These are phyloP conservation scores for Schizosaccharomyces cryophilus DNA, from an alignment of 805 yeast species.

Conservation along the genomic window DNA sequence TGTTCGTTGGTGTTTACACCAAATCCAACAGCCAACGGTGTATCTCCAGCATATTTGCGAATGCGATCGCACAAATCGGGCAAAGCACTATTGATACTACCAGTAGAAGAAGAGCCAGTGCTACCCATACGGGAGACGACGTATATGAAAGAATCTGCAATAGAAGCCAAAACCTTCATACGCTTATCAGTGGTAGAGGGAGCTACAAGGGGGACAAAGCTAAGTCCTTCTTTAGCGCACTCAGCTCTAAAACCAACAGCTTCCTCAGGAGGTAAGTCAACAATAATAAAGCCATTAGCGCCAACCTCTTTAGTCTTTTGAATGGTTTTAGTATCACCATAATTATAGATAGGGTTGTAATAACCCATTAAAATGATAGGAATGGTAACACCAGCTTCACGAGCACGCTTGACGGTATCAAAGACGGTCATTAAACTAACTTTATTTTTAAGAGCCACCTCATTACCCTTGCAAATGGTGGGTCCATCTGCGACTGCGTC, in stretches of 20 bases:
- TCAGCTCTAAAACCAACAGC: slow-evolving; percentile 63
- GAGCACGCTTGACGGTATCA: slow-evolving; percentile 48
- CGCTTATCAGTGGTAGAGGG: slow-evolving; percentile 90
- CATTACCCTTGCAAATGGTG: slow-evolving; percentile 71
- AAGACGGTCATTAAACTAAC: slow-evolving; percentile 45
- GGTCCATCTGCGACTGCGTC: slow-evolving; percentile 99
- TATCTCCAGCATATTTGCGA: slow-evolving; percentile 45
- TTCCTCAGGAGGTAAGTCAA: slow-evolving; percentile 95
- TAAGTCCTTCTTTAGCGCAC: slow-evolving; percentile 37
- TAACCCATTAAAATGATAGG: slow-evolving; percentile 94
- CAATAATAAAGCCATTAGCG: slow-evolving; percentile 82
- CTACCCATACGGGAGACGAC: slow-evolving; percentile 97
- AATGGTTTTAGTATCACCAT: slow-evolving; percentile 69
- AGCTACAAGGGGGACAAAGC: slow-evolving; percentile 83
- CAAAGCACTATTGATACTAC: slow-evolving; percentile 36
- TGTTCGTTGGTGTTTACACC: slow-evolving; percentile 92
- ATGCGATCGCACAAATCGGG: slow-evolving; percentile 50
- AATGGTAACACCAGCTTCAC: slow-evolving; percentile 59
- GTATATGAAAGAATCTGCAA: slow-evolving; percentile 87
- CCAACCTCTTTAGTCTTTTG: slow-evolving; percentile 66
- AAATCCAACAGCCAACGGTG: slow-evolving; percentile 84
- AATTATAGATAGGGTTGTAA: slow-evolving; percentile 76
- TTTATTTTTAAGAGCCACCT: slow-evolving; percentile 58
- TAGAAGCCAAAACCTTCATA: slow-evolving; percentile 45
- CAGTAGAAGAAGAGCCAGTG: slow-evolving; percentile 49